Percentiles rank a stretch among this genome's conserved stretches.
Evolutionary conservation across 441 rosid genomes (phyloP).

Genomic region (Bruguiera hainesii): DNA sequence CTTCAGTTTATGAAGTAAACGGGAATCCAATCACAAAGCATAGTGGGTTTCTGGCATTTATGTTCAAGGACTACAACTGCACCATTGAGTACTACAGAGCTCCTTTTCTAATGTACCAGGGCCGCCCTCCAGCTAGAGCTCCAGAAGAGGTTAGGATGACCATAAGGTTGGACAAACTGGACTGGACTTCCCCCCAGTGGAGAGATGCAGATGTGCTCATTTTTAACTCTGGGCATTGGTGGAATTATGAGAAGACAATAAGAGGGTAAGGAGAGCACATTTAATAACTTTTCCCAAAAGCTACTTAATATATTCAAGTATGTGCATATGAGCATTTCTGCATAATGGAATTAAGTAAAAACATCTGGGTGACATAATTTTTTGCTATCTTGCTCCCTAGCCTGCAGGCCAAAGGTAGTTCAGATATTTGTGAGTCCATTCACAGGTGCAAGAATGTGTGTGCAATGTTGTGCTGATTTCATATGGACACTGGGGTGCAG

Average conservation of each 20-base stretch:
- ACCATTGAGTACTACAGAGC: constrained; percentile 86
- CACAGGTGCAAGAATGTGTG: too few relatives aligned
- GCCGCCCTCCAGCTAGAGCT: constrained; percentile 57
- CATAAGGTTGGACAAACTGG: constrained; percentile 59
- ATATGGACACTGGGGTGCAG: too few relatives aligned
- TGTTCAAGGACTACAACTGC: constrained; percentile 75
- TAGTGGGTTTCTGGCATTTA: constrained; percentile 66
- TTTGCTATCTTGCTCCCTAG: too few relatives aligned
- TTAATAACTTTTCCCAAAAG: background rate
- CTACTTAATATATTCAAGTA: background rate
- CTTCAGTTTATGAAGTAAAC: constrained; percentile 64
- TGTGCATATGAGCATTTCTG: background rate
- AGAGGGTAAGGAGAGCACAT: constrained; percentile 41
- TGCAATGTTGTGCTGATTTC: too few relatives aligned
- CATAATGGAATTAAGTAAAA: too few relatives aligned
- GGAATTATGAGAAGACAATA: constrained; percentile 67
- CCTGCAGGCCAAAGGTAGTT: too few relatives aligned
- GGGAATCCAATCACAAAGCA: constrained; percentile 91
- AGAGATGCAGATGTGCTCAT: constrained; percentile 60
- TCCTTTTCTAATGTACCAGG: constrained; percentile 69
- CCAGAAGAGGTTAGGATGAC: constrained; percentile 51
- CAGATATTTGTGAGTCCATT: too few relatives aligned
- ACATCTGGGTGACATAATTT: too few relatives aligned
- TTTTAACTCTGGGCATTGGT: constrained; percentile 86
- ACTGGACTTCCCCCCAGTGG: constrained; percentile 59